These are phyloP conservation scores for Parastagonospora nodorum DNA, from an alignment of 2,329 filamentous ascomycete species.

Conservation along the genomic window DNA sequence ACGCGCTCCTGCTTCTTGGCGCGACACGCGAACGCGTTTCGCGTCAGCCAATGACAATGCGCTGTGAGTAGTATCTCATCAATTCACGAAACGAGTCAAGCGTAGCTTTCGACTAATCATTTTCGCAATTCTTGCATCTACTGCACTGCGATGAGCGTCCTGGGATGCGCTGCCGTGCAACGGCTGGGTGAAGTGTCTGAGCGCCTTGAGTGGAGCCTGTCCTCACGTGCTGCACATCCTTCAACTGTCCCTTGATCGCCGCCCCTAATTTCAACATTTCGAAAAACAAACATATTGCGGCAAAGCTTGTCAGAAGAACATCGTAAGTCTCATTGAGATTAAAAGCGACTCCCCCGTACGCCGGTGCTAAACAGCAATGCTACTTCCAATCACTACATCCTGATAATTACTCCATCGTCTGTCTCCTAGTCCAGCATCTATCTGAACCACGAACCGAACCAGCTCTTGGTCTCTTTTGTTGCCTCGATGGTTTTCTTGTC, in stretches of 20 bases:
- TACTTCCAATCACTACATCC: slow-evolving; percentile 9
- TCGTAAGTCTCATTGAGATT: slow-evolving; percentile 22
- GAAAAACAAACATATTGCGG: background rate
- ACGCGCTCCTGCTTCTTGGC: slow-evolving; percentile 25
- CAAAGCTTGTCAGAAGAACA: background rate
- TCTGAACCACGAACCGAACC: slow-evolving; percentile 80
- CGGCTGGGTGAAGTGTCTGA: no score
- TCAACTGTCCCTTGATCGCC: no score
- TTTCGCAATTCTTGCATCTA: no score
- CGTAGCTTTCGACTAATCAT: background rate
- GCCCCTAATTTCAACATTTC: no score
- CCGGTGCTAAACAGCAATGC: slow-evolving; percentile 33
- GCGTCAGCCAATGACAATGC: slow-evolving; percentile 30
- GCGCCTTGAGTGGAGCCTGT: no score
- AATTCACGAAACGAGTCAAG: slow-evolving; percentile 8
- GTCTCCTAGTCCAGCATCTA: background rate
- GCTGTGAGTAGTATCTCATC: slow-evolving; percentile 1
- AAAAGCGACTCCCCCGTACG: slow-evolving; percentile 23
- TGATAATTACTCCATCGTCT: background rate
- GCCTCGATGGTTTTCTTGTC: slow-evolving; percentile 81
- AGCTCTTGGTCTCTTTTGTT: slow-evolving; percentile 80
- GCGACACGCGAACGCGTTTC: slow-evolving; percentile 31
- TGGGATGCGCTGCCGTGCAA: no score
- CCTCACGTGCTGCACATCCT: no score
- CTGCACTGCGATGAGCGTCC: no score